Evolutionary conservation across 75 land plant species (phyloP), one percentile per base, ranked within the genome.

Genomic region (Azolla pinnata): DNA sequence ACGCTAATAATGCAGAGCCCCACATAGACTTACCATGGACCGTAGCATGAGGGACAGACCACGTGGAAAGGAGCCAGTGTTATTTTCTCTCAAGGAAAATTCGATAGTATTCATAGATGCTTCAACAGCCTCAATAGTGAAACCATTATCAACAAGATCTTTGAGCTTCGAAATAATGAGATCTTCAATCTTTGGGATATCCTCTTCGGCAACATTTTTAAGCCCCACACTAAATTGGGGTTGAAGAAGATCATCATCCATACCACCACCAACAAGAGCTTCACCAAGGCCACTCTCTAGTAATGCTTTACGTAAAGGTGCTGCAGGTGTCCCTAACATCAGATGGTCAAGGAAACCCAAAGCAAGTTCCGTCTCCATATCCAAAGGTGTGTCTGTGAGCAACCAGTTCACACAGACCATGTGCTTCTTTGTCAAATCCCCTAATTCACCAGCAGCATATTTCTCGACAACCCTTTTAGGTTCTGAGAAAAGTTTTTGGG

Each of bases 61-160:
- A 56, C 99, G 78, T 31, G 99, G 99, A 46, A 79, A 95, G 57
- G 96, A 89, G 19, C 99, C 99, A 29, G 99, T 95, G 58, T 95
- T 95, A 64, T 95, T 95, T 63, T 95, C 99, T 61, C 97, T 62
- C 31, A 95, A 77, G n/a, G 99, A 89, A 61, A 95, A 95, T 61
- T 95, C 99, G 62, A 95, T 95, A 31, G 99, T 95, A 63, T 95
- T 95, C 88, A 95, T 86, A 2, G 96, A 86, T 56, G 99, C 91
- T 67, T 95, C 99, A 26, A 95, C 88, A 42, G 97, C 91, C 56
- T 90, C 88, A 25, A 72, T 18, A 33, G 83, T 73, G 65, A 95
- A 95, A 56, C 99, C 99, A 63, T 90, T 91, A 35, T 81, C 82
- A 42, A 85, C 83, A 52, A 95, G 62, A 51, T 81, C 75, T 60